Conservation (phyloP, 176 grass and related monocot species). For the Eleusine coracana region DNA sequence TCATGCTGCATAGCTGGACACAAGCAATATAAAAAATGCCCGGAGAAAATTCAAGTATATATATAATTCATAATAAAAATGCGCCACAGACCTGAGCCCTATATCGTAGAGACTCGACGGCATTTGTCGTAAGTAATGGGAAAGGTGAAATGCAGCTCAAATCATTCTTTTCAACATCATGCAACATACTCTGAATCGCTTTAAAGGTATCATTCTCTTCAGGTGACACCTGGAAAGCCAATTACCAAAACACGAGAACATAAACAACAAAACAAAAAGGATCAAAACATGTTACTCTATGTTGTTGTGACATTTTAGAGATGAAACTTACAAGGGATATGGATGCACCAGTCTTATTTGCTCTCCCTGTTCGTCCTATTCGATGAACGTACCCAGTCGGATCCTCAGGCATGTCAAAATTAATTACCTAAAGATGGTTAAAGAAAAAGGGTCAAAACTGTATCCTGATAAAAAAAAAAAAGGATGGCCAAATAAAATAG, state of each 20-base stretch:
- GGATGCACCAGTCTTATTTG: conserved; percentile 76
- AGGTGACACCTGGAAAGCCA: conserved; percentile 60
- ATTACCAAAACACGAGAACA: conserved; percentile 28
- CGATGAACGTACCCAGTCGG: conserved; percentile 89
- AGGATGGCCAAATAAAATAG: conserved; percentile 3
- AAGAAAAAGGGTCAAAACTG: conserved; percentile 23
- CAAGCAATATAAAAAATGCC: conserved; percentile 13
- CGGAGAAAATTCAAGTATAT: neutral
- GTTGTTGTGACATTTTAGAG: neutral
- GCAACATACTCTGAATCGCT: conserved; percentile 68
- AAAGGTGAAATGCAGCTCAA: conserved; percentile 66
- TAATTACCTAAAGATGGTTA: conserved; percentile 70
- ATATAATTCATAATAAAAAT: conserved; percentile 12
- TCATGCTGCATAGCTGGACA: conserved; percentile 22
- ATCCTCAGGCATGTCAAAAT: conserved; percentile 86
- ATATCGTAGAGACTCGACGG: conserved; percentile 85
- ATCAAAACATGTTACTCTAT: neutral
- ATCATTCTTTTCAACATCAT: conserved; percentile 61
- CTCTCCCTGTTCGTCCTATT: conserved; percentile 91
- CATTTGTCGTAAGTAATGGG: conserved; percentile 70
- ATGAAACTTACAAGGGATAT: conserved; percentile 84
- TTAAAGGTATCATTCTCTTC: conserved; percentile 58
- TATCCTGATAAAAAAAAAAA: conserved; percentile 36
- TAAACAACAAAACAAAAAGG: conserved; percentile 36
- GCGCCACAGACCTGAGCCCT: conserved; percentile 70